A percentile compares a stretch with the other conserved stretches of the same genome.
phyloP scores from a whole-genome alignment of 2,329 filamentous ascomycete species.

The Falciphora oryzae region DNA sequence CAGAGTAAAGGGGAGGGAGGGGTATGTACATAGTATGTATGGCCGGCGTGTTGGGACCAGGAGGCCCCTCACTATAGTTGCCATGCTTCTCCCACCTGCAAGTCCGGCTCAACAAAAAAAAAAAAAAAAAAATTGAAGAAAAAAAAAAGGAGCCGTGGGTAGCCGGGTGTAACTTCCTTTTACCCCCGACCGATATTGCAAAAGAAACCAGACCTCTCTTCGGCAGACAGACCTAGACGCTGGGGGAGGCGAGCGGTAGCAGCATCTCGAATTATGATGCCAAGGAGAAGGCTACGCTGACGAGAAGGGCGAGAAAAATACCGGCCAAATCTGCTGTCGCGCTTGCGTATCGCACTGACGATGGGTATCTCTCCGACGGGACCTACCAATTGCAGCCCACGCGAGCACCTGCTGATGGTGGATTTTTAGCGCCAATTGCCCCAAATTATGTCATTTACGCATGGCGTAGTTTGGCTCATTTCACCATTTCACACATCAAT shows the following conservation, averaged over 20 bases:
- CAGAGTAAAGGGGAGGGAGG: neutral
- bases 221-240: neutral
- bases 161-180: neutral
- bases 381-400: neutral
- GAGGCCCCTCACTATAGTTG: slow-evolving; percentile 8
- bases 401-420: neutral
- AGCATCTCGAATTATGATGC: neutral
- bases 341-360: neutral
- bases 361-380: neutral
- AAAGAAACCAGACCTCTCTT: neutral
- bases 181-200: too few relatives aligned
- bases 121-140: neutral
- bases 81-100: slow-evolving; percentile 1
- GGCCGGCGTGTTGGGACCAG: slow-evolving; percentile 2
- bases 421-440: neutral
- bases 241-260: neutral
- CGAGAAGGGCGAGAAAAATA: neutral
- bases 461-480: neutral
- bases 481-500: neutral
- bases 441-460: slow-evolving; percentile 5
- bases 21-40: slow-evolving; percentile 3
- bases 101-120: neutral
- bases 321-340: neutral
- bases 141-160: neutral
- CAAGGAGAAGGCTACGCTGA: neutral